phyloP scores from a whole-genome alignment of 495 filamentous ascomycete species.

The Penicillium lividum region DNA sequence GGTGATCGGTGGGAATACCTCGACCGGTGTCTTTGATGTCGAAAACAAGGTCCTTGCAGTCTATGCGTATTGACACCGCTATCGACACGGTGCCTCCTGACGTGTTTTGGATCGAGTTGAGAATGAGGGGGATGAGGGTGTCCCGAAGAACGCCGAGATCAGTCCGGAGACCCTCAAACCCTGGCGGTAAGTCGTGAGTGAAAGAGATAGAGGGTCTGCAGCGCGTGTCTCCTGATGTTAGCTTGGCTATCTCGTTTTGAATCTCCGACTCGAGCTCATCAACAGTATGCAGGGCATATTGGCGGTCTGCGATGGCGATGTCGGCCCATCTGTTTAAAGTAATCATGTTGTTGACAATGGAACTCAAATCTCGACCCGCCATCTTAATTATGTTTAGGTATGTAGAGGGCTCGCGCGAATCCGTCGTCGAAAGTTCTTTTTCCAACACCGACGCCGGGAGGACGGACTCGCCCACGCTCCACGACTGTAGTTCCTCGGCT shows the following conservation, averaged over 20 bases:
- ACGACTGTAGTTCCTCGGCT: conserved; percentile 11
- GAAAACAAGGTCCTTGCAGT: conserved; percentile 8
- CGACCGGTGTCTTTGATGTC: conserved; percentile 18
- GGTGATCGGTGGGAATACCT: conserved; percentile 15
- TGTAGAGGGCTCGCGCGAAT: conserved; percentile 1
- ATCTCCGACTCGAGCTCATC: conserved; percentile 16
- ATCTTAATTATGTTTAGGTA: conserved; percentile 21
- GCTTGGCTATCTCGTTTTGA: conserved; percentile 5
- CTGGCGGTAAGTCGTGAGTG: conserved; percentile 3
- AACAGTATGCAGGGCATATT: conserved; percentile 13
- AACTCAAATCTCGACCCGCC: conserved; percentile 16
- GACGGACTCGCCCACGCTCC: neutral
- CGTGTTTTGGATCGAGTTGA: conserved; percentile 19
- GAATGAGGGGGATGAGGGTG: conserved; percentile 14
- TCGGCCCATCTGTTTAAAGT: conserved; percentile 20
- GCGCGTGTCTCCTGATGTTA: conserved; percentile 10
- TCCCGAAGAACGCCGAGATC: conserved; percentile 18
- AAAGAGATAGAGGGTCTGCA: conserved; percentile 16
- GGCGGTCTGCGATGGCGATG: conserved; percentile 16
- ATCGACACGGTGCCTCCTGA: conserved; percentile 10
- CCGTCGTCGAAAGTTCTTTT: neutral
- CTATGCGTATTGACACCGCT: conserved; percentile 1
- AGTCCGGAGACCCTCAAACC: conserved; percentile 5
- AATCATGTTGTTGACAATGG: conserved; percentile 20
- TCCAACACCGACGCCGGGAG: neutral